These are phyloP conservation scores for Globisporangium middletonii DNA, from an alignment of 352 stramenopile genomes.

Conservation along the genomic window DNA sequence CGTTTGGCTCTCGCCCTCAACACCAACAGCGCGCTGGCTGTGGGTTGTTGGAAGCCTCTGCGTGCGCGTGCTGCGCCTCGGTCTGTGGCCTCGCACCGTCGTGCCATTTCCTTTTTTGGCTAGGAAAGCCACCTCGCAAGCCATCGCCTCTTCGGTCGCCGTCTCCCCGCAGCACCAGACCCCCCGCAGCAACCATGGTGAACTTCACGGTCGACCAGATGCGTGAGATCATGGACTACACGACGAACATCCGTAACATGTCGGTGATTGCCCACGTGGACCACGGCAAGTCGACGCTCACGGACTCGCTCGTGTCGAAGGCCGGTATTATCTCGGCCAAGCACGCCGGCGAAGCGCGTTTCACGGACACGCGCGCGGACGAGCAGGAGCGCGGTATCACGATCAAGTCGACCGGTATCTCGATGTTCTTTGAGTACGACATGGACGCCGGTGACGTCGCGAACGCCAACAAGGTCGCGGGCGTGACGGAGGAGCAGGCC, in stretches of 20 bases:
- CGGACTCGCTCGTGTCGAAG: conserved; percentile 98
- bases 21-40: too few relatives aligned
- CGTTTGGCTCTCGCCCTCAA: too few relatives aligned
- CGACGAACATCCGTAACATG: conserved; percentile 99
- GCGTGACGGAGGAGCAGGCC: conserved; percentile 43
- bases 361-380: conserved; percentile 99
- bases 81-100: conserved; percentile 8
- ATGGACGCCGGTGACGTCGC: conserved; percentile 91
- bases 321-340: conserved; percentile 99
- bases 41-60: not conserved
- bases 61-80: conserved; percentile 3
- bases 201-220: conserved; percentile 99
- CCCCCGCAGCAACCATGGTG: conserved; percentile 64
- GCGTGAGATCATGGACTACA: conserved; percentile 97
- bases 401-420: conserved; percentile 99
- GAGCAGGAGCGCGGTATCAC: conserved; percentile 99
- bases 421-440: conserved; percentile 99
- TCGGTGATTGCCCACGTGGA: conserved; percentile 99
- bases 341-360: conserved; percentile 97
- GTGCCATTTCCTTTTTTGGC: conserved; percentile 61
- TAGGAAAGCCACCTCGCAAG: conserved; percentile 18
- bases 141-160: conserved; percentile 15
- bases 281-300: conserved; percentile 99
- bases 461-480: conserved; percentile 51
- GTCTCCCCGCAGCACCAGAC: conserved; percentile 12